Percentiles rank a stretch among this genome's conserved stretches.
These are phyloP conservation scores for Dimargaris xerosporica DNA, from an alignment of 192 early-diverging fungal species.

Conservation along the genomic window DNA sequence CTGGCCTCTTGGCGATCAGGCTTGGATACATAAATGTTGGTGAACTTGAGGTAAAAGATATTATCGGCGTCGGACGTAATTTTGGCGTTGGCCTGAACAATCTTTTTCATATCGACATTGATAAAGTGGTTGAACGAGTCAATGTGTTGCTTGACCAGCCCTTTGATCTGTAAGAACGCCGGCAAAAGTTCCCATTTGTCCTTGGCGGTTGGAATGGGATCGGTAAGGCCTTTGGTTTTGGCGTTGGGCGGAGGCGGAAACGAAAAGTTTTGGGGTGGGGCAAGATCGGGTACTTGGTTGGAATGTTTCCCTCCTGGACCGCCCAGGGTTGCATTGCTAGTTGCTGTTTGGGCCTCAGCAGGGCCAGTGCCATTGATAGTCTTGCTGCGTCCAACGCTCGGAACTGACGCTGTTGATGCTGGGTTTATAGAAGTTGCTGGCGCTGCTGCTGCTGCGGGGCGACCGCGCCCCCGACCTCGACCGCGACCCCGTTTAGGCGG, in stretches of 20 bases:
- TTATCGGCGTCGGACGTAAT: constrained; percentile 90
- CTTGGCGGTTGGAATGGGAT: constrained; percentile 34
- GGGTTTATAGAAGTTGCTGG: no score
- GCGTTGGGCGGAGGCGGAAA: constrained; percentile 15
- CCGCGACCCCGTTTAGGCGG: no score
- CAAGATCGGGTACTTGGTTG: no score
- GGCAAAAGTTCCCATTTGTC: constrained; percentile 98
- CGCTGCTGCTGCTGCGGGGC: no score
- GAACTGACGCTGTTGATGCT: no score
- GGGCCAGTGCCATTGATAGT: no score
- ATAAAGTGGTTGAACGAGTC: constrained; percentile 99
- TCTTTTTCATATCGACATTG: constrained; percentile 85
- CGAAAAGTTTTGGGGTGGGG: no score
- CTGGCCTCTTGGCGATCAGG: constrained; percentile 70
- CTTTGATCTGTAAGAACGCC: constrained; percentile 91
- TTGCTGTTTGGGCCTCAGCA: no score
- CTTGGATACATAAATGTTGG: constrained; percentile 67
- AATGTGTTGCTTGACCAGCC: constrained; percentile 96
- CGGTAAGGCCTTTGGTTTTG: constrained; percentile 23
- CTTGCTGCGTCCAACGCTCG: no score
- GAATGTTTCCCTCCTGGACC: no score
- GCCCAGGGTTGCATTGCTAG: no score
- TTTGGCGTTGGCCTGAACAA: constrained; percentile 79
- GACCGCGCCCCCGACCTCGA: no score
- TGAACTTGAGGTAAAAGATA: constrained; percentile 81